These are phyloP conservation scores for Trichoderma harzianum DNA, from an alignment of 2,329 filamentous ascomycete species.

Conservation along the genomic window DNA sequence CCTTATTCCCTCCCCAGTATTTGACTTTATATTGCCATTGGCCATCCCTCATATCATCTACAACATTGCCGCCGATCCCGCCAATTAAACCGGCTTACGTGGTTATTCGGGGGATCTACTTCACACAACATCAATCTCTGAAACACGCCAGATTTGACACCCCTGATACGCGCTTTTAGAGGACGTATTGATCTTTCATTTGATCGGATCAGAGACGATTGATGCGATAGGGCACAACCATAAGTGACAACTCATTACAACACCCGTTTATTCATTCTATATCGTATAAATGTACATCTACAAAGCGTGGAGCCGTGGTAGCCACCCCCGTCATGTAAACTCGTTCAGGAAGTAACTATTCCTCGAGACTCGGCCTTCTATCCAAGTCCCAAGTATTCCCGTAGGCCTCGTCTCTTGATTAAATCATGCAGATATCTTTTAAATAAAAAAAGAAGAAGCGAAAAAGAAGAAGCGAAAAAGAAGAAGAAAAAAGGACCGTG, in stretches of 20 bases:
- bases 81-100: neutral
- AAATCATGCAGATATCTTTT: constrained; percentile 16
- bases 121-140: neutral
- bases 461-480: neutral
- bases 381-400: constrained; percentile 17
- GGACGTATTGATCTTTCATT: neutral
- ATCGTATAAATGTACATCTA: constrained; percentile 19
- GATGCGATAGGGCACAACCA: neutral
- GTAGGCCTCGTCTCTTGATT: constrained; percentile 12
- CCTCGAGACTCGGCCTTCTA: constrained; percentile 14
- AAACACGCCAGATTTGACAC: neutral
- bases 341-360: constrained; percentile 14
- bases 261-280: constrained; percentile 18
- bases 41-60: neutral
- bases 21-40: neutral
- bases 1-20: neutral
- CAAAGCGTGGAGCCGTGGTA: constrained; percentile 10
- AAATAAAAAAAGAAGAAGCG: neutral
- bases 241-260: neutral
- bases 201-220: neutral
- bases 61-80: neutral
- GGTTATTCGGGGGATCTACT: neutral
- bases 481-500: neutral
- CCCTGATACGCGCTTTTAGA: neutral
- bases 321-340: constrained; percentile 6